Percentiles rank a stretch among this genome's conserved stretches.
Conservation (phyloP, 106 monocot species). For the Dendrobium catenatum region DNA sequence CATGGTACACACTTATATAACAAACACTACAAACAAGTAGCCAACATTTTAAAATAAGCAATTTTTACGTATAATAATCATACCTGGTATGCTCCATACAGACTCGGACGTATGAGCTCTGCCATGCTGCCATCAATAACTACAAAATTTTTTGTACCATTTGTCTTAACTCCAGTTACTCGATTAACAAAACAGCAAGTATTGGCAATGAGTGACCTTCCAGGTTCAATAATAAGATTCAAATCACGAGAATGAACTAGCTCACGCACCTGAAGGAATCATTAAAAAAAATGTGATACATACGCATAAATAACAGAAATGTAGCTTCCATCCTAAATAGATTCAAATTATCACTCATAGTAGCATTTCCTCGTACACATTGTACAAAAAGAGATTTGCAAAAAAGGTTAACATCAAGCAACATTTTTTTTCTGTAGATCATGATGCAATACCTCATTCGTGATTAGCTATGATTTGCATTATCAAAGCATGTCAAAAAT, state of each 20-base stretch:
- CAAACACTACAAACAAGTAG: neutral
- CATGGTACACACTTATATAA: neutral
- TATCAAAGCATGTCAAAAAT: neutral
- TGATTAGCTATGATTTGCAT: neutral
- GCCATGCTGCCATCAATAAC: constrained; percentile 95
- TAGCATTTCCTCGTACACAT: neutral
- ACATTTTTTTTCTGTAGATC: neutral
- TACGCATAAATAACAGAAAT: neutral
- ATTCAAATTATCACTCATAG: neutral
- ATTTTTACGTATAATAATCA: neutral
- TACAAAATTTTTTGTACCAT: constrained; percentile 92
- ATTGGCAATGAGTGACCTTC: constrained; percentile 94
- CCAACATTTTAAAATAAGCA: neutral
- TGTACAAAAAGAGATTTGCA: neutral
- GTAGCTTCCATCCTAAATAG: neutral
- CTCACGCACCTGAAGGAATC: constrained; percentile 58
- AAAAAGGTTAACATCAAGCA: neutral
- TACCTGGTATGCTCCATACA: constrained; percentile 98
- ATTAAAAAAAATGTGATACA: constrained; percentile 1
- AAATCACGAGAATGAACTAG: constrained; percentile 71
- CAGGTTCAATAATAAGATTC: constrained; percentile 91
- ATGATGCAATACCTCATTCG: neutral
- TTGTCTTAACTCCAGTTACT: constrained; percentile 94
- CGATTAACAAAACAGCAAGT: constrained; percentile 95
- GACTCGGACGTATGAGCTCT: constrained; percentile 90